A percentile compares a stretch with the other conserved stretches of the same genome.
phyloP scores from a whole-genome alignment of 140 eudicot genomes.

The Oenanthe javanica region DNA sequence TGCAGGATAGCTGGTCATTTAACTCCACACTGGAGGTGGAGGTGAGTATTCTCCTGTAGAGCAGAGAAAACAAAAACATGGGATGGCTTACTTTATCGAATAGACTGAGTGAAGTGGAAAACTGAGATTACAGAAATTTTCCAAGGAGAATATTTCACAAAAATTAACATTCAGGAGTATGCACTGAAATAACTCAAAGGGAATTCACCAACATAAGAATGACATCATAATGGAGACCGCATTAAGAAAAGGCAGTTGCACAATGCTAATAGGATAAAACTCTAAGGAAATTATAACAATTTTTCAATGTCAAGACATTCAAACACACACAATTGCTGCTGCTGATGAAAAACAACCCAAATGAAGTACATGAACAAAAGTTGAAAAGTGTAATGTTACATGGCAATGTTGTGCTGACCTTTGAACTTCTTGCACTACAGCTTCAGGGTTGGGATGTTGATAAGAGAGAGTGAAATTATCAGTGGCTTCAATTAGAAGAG shows the following conservation, averaged over 20 bases:
- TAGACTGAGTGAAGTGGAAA: neutral
- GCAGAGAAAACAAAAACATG: neutral
- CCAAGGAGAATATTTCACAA: neutral
- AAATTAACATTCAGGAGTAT: neutral
- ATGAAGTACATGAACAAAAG: neutral
- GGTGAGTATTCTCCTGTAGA: neutral
- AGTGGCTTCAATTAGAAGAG: neutral
- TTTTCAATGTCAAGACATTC: neutral
- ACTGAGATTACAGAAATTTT: neutral
- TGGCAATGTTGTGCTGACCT: neutral
- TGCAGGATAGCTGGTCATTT: neutral
- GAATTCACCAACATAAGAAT: neutral
- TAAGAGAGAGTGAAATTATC: neutral
- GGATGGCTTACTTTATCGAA: neutral
- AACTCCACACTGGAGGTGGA: neutral
- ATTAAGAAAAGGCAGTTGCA: neutral
- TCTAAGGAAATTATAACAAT: neutral
- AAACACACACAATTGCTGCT: neutral
- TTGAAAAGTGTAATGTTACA: neutral
- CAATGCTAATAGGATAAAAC: neutral
- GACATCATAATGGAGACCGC: neutral
- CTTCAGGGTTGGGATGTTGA: slow-evolving; percentile 8
- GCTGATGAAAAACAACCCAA: neutral
- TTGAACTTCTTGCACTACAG: neutral
- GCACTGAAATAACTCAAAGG: neutral